Evolutionary conservation across 1,284 basidiomycete species (phyloP), one percentile per base, ranked within the genome.

Genomic region (Tylopilus sp.): DNA sequence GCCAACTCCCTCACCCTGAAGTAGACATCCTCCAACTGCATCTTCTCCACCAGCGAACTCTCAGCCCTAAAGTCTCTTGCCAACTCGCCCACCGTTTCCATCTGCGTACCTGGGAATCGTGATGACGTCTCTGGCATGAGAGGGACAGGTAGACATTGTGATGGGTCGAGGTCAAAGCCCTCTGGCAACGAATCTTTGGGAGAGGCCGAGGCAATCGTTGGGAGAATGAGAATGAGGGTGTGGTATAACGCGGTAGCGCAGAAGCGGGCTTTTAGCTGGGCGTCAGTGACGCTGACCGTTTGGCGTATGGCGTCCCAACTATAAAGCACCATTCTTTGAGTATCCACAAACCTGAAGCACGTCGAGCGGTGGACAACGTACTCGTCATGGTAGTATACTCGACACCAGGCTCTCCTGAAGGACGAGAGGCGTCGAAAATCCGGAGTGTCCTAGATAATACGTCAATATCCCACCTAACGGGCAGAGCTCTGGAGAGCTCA

Each of bases 331-430:
- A 33, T 49, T 48, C n/a, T 49, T 18, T 49, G 28, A 36, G 25
- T 46, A 23, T 18, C 38, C 40, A 26, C 19, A 15, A 41, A 41
- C 15, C 34, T 39, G 44, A 36, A 21, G 4, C 21, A 40, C 4
- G 12, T 43, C 8, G 42, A 34, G 56, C 61, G 33, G 39, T 30
- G n/a, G 38, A 7, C 26, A 9, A 72, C 84, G 59, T 64, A 95
- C 91, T 97, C 84, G 64, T 97, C 93, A 46, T 89, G 82, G 37
- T 89, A 75, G 61, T 91, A 95, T 40, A 95, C 80, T 26, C 95
- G 75, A 33, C 93, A 77, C 95, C 94, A 97, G 16, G 91, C 76
- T 28, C 79, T 81, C 36, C 82, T 74, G 59, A 92, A 77, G 2
- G 88, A 84, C 26, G 87, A 80, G 31, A 77, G 61, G 62, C 77